Base-by-base conservation (phyloP, 805 yeast species). In the Wickerhamomyces sydowiorum region DNA sequence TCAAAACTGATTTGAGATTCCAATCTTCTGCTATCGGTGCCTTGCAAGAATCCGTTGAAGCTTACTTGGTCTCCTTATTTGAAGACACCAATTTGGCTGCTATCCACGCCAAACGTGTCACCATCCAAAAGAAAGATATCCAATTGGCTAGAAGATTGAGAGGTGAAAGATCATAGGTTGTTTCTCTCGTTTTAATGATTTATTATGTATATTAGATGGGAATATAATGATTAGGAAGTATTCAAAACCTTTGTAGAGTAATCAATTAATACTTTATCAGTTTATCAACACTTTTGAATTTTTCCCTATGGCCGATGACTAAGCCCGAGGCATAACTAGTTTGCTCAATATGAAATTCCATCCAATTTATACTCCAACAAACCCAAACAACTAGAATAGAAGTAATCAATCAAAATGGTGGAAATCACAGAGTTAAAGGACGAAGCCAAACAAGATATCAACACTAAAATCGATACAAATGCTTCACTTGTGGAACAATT, bases 81-180 rank as follows among this genome's bases (percentile, higher is more conserved):
- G 98, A 91, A 76, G 98, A 93, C 70, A 93, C 98, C 53, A 91
- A 90, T 77, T 79, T 91, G 75, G 93, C 97, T 75, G 97, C 98
- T 53, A 87, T 89, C 56, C 99, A 91, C 72, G 99, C 98, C 62
- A 91, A 93, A 82, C 85, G 99, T 75, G 98, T 91, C 58, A 91
- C 99, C 52, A 88, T 91, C 64, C 96, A 88, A 79, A 91, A 89
- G 87, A 90, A 90, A 76, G 99, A 91, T 70, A 87, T 91, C 67
- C 96, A 90, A 66, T 78, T 91, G 65, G 99, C 98, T 56, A 86
- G 97, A 76, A 86, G 98, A 77, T 81, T 91, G 67, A 84, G 97
- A 75, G 98, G 97, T 71, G 95, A 86, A 76, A 83, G 93, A 82
- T 78, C 91, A 56, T 86, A 80, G 23, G 9, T 19, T 31, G n/a